Conservation (phyloP, 441 rosid species). For the Mallotus japonicus region DNA sequence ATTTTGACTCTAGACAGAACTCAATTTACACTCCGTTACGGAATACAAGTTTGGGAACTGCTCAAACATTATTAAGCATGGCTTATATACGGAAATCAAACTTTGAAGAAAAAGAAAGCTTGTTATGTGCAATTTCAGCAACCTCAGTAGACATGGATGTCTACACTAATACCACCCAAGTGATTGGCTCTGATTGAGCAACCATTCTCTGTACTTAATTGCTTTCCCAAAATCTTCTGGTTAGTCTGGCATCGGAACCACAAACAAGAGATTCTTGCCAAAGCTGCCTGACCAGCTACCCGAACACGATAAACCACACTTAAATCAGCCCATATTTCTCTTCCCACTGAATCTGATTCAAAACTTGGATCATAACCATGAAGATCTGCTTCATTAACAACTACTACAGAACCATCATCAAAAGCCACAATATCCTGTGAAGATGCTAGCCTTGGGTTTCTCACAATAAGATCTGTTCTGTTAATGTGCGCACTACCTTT, state of each 20-base stretch:
- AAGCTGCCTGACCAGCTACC: constrained; percentile 75
- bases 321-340: constrained; percentile 73
- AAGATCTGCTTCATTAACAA: constrained; percentile 75
- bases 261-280: constrained; percentile 78
- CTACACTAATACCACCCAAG: constrained; percentile 73
- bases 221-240: constrained; percentile 50
- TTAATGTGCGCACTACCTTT: constrained; percentile 27
- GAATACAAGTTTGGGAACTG: constrained; percentile 14
- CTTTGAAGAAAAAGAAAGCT: not conserved
- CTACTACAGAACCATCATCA: constrained; percentile 78
- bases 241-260: constrained; percentile 65
- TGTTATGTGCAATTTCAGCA: constrained; percentile 14
- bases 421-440: constrained; percentile 54
- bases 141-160: constrained; percentile 78
- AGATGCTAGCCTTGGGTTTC: constrained; percentile 30
- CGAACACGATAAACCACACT: constrained; percentile 70
- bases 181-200: constrained; percentile 39
- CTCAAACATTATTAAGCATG: constrained; percentile 29
- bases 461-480: constrained; percentile 31
- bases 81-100: constrained; percentile 22
- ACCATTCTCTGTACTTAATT: constrained; percentile 39
- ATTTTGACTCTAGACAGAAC: constrained; percentile 23
- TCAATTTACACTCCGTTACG: constrained; percentile 31
- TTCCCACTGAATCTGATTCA: constrained; percentile 36
- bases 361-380: constrained; percentile 62